Conservation (phyloP, 106 monocot genomes). For the Dioscorea alata region DNA sequence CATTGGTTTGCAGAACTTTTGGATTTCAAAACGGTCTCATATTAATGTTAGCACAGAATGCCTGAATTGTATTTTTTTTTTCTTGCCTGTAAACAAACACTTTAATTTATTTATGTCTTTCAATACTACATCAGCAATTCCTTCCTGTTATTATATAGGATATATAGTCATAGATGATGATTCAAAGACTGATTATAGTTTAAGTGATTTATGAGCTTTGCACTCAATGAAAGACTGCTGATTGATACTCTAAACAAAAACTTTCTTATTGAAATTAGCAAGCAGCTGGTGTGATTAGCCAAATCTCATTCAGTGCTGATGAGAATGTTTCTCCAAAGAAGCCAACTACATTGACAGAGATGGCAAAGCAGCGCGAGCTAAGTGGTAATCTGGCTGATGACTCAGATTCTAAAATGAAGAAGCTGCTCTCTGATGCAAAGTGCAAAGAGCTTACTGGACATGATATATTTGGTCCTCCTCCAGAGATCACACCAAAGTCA, state of each 20-base stretch:
- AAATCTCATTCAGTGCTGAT: constrained; percentile 69
- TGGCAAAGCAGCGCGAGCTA: constrained; percentile 79
- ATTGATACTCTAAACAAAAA: background rate
- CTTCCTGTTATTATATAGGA: no score
- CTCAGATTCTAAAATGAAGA: constrained; percentile 43
- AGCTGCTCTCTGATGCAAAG: constrained; percentile 52
- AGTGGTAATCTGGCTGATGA: constrained; percentile 62
- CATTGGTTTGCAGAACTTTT: no score
- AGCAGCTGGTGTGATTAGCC: constrained; percentile 45
- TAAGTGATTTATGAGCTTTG: no score
- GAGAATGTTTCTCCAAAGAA: constrained; percentile 71
- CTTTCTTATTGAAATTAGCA: constrained; percentile 27
- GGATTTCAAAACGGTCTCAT: no score
- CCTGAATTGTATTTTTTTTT: no score
- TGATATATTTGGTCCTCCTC: constrained; percentile 72
- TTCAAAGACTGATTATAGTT: no score
- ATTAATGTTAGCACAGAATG: no score
- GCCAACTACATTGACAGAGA: constrained; percentile 51
- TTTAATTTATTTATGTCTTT: no score
- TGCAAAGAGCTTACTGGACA: constrained; percentile 65
- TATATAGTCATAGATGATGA: no score
- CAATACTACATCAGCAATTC: no score
- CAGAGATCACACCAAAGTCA: constrained; percentile 41
- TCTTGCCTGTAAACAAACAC: no score
- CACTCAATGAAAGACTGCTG: no score